phyloP scores from a whole-genome alignment of 495 filamentous ascomycete species.

The Aspergillus incahuasiensis region DNA sequence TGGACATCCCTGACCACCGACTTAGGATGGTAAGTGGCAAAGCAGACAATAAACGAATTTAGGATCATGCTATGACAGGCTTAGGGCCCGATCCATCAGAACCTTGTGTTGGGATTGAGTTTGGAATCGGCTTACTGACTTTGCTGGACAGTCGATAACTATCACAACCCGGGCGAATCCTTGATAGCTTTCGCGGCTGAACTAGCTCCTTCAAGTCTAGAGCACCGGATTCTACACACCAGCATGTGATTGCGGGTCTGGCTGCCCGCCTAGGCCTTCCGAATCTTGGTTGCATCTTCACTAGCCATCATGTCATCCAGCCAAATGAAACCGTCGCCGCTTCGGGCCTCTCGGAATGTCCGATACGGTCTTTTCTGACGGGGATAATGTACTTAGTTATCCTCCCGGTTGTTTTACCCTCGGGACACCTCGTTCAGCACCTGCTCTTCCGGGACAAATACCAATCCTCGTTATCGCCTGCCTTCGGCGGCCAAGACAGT shows the following conservation, averaged over 20 bases:
- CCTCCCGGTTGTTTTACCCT: neutral
- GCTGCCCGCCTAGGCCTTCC: constrained; percentile 11
- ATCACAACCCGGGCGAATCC: neutral
- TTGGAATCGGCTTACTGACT: constrained; percentile 1
- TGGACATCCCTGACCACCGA: neutral
- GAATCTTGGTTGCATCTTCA: constrained; percentile 1
- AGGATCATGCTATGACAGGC: constrained; percentile 7
- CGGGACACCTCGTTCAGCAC: neutral
- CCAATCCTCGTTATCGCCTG: constrained; percentile 6
- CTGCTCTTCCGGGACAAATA: neutral
- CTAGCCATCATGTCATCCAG: neutral
- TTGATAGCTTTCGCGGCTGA: constrained; percentile 8
- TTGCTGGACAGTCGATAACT: neutral
- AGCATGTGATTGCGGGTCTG: constrained; percentile 43
- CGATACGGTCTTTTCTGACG: neutral
- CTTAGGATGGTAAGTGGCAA: constrained; percentile 13
- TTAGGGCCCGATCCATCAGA: neutral
- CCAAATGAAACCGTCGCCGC: neutral
- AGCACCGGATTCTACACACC: neutral
- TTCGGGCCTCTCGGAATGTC: neutral
- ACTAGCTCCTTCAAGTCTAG: neutral
- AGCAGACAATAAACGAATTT: neutral
- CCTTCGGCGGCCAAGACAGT: neutral
- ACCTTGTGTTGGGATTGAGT: neutral
- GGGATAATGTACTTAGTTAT: neutral